Percentiles rank a stretch among this genome's conserved stretches.
These are phyloP conservation scores for Pelagomonas calceolata DNA, from an alignment of 108 stramenopile genomes.

Conservation along the genomic window DNA sequence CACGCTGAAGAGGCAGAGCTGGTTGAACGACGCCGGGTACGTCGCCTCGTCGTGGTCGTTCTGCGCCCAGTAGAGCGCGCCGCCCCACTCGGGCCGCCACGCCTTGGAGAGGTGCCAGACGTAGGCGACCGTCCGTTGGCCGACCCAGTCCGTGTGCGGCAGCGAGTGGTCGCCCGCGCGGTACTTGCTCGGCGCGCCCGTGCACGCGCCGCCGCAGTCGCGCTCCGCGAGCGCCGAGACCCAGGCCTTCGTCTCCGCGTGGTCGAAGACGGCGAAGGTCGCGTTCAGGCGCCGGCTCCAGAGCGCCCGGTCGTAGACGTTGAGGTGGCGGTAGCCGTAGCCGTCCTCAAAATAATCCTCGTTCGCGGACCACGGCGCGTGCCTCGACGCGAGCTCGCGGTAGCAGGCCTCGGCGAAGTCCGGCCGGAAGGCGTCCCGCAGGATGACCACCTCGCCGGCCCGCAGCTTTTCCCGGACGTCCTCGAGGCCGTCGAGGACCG, in stretches of 20 bases:
- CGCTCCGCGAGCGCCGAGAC: not conserved
- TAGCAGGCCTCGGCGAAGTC: constrained; percentile 11
- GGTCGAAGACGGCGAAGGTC: not conserved
- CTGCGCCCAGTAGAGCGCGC: constrained; percentile 13
- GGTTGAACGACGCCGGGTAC: constrained; percentile 9
- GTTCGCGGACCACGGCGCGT: not conserved
- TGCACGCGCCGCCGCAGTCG: not conserved
- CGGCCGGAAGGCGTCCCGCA: not conserved
- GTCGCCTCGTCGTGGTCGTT: not conserved
- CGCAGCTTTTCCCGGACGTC: not conserved
- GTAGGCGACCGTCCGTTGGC: constrained; percentile 7
- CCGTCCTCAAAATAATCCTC: constrained; percentile 7
- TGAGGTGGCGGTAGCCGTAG: constrained; percentile 9
- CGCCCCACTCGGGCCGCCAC: constrained; percentile 23
- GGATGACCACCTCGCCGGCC: not conserved
- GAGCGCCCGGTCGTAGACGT: not conserved
- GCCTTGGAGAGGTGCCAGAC: constrained; percentile 16
- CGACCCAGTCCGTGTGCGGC: constrained; percentile 9
- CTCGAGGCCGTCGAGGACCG: not conserved
- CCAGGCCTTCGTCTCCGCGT: not conserved
- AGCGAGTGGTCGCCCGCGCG: constrained; percentile 13
- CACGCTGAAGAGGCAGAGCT: constrained; percentile 10
- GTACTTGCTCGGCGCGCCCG: constrained; percentile 4
- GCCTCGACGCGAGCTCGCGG: not conserved
- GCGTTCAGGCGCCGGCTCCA: not conserved